Evolutionary conservation across 345 rosid species (phyloP).

Genomic region (Eutrema japonicum): DNA sequence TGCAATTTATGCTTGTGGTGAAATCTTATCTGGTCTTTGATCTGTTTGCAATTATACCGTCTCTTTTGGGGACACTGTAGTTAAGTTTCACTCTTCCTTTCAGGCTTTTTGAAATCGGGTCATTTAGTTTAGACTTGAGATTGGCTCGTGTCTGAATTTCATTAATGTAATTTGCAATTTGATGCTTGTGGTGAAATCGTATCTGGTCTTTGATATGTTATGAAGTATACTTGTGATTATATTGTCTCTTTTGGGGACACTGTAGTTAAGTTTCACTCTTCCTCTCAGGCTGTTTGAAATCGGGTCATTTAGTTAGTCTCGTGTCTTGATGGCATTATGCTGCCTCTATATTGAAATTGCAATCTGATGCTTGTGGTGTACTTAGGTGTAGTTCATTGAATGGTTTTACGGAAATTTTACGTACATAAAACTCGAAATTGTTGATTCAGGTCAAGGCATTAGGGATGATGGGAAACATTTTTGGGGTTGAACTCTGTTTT

Average conservation of each 20-base stretch:
- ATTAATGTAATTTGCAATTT: not conserved
- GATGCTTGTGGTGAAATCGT: slow-evolving; percentile 11
- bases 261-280: not conserved
- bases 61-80: not conserved
- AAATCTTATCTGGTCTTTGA: not conserved
- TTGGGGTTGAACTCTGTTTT: too few relatives aligned
- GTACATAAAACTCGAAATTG: too few relatives aligned
- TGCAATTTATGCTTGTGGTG: slow-evolving; percentile 14
- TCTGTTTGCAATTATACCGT: not conserved
- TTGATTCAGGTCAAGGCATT: too few relatives aligned
- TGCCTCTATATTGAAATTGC: too few relatives aligned
- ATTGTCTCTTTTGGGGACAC: not conserved
- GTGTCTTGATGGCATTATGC: too few relatives aligned
- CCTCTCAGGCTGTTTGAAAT: not conserved
- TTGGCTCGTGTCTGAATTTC: not conserved
- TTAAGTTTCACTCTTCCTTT: not conserved
- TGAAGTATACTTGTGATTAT: too few relatives aligned
- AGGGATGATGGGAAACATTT: too few relatives aligned
- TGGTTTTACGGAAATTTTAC: too few relatives aligned
- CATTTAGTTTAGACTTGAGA: not conserved
- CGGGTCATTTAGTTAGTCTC: too few relatives aligned
- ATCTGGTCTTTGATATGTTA: not conserved
- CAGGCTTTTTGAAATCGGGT: not conserved
- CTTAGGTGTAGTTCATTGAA: too few relatives aligned
- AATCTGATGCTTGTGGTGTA: too few relatives aligned